phyloP scores from a whole-genome alignment of 805 yeast species.

The Nakazawaea laoshanensis region DNA sequence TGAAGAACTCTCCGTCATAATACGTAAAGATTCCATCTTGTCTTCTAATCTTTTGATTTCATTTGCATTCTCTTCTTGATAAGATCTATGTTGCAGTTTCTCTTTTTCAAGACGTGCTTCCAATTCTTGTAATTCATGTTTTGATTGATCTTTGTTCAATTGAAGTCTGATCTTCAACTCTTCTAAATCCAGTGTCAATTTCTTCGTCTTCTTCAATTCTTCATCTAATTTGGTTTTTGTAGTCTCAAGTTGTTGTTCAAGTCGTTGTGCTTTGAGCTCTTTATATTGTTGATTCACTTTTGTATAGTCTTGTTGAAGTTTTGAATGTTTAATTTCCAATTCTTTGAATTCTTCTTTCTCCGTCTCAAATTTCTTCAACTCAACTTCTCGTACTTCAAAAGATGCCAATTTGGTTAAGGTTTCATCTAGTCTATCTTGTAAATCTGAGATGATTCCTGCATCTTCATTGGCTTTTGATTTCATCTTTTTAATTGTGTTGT shows the following conservation, averaged over 20 bases:
- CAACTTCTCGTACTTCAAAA: slow-evolving; percentile 20
- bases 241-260: slow-evolving; percentile 23
- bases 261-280: slow-evolving; percentile 24
- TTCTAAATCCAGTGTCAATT: slow-evolving; percentile 16
- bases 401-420: slow-evolving; percentile 5
- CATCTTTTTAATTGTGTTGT: slow-evolving; percentile 57
- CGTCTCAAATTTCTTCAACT: slow-evolving; percentile 28
- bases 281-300: slow-evolving; percentile 19
- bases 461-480: slow-evolving; percentile 34
- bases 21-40: slow-evolving; percentile 60
- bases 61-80: slow-evolving; percentile 22
- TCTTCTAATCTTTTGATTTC: slow-evolving; percentile 58
- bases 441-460: slow-evolving; percentile 24
- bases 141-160: slow-evolving; percentile 17
- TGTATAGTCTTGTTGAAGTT: slow-evolving; percentile 17
- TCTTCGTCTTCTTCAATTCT: slow-evolving; percentile 20
- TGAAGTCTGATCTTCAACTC: slow-evolving; percentile 15
- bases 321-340: slow-evolving; percentile 17
- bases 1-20: slow-evolving; percentile 43
- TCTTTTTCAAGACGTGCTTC: slow-evolving; percentile 21
- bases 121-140: slow-evolving; percentile 16
- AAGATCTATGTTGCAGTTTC: slow-evolving; percentile 16
- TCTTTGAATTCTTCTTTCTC: slow-evolving; percentile 15
- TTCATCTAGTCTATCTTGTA: slow-evolving; percentile 18
- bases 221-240: slow-evolving; percentile 24